phyloP scores from a whole-genome alignment of 371 early-diverging fungal species.

The Phascolomyces articulosus region DNA sequence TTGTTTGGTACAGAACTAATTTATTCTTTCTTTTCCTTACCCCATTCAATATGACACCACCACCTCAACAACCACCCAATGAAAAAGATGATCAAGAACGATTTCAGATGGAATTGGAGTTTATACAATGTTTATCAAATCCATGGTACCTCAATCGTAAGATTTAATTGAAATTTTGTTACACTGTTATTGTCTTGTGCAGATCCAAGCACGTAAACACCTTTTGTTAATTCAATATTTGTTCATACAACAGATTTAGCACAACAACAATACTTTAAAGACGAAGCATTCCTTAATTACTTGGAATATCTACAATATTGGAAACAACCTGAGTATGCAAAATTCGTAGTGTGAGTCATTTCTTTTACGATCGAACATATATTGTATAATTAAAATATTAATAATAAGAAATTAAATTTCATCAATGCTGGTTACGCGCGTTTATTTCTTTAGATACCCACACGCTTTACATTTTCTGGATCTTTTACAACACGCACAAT shows the following conservation, averaged over 20 bases:
- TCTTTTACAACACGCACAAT: slow-evolving; percentile 77
- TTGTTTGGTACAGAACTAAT: too few species aligned
- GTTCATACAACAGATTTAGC: slow-evolving; percentile 69
- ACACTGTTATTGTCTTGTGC: too few species aligned
- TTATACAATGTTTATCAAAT: slow-evolving; percentile 93
- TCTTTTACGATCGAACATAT: background rate
- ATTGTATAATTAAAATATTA: too few species aligned
- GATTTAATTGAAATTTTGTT: slow-evolving; percentile 4
- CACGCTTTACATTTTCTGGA: slow-evolving; percentile 86
- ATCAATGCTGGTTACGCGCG: background rate
- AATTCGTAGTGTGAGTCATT: slow-evolving; percentile 76
- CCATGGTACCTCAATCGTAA: slow-evolving; percentile 91
- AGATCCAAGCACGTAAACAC: too few species aligned
- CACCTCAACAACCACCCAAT: slow-evolving; percentile 1
- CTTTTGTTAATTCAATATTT: too few species aligned
- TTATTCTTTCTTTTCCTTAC: background rate
- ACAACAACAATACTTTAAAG: slow-evolving; percentile 84
- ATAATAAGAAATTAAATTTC: too few species aligned
- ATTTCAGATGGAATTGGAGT: slow-evolving; percentile 93
- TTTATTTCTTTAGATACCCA: slow-evolving; percentile 69
- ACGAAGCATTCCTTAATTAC: slow-evolving; percentile 85
- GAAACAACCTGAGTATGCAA: slow-evolving; percentile 87
- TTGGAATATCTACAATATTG: slow-evolving; percentile 91
- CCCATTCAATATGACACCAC: slow-evolving; percentile 2
- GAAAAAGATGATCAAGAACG: slow-evolving; percentile 14